These are phyloP conservation scores for Agrocybe praecox DNA, from an alignment of 768 basidiomycete genomes.

Conservation along the genomic window DNA sequence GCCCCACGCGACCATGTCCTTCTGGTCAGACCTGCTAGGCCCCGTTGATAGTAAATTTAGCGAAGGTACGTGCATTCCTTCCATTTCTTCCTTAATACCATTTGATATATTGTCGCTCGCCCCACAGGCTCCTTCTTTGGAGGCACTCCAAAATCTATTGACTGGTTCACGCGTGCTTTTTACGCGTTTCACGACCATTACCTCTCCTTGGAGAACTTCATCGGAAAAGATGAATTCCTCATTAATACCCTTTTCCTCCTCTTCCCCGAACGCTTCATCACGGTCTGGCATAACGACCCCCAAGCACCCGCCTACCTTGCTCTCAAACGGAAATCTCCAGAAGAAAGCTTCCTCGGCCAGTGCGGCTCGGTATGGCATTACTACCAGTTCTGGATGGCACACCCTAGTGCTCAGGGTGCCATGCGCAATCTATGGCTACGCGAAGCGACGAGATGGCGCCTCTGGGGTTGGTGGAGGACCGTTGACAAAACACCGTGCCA, in stretches of 20 bases:
- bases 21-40: constrained; percentile 49
- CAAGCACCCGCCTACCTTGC: constrained; percentile 21
- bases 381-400: constrained; percentile 52
- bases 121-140: constrained; percentile 58
- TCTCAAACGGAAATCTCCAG: constrained; percentile 16
- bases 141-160: constrained; percentile 41
- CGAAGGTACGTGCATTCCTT: constrained; percentile 43
- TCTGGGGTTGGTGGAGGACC: constrained; percentile 31
- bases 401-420: constrained; percentile 9
- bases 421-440: constrained; percentile 26
- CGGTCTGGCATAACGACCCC: constrained; percentile 42
- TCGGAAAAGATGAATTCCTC: constrained; percentile 58
- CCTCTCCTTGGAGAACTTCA: constrained; percentile 43
- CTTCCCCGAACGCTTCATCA: constrained; percentile 44
- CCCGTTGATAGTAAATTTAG: constrained; percentile 52
- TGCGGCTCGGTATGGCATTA: constrained; percentile 49
- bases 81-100: background rate
- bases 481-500: constrained; percentile 26
- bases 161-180: constrained; percentile 48
- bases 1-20: constrained; percentile 31
- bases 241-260: constrained; percentile 41
- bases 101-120: background rate
- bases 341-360: constrained; percentile 31
- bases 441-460: constrained; percentile 16
- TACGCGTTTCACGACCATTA: constrained; percentile 56